Percentiles rank a stretch among this genome's conserved stretches.
Evolutionary conservation across 768 basidiomycete species (phyloP).

Genomic region (Suillus decipiens): DNA sequence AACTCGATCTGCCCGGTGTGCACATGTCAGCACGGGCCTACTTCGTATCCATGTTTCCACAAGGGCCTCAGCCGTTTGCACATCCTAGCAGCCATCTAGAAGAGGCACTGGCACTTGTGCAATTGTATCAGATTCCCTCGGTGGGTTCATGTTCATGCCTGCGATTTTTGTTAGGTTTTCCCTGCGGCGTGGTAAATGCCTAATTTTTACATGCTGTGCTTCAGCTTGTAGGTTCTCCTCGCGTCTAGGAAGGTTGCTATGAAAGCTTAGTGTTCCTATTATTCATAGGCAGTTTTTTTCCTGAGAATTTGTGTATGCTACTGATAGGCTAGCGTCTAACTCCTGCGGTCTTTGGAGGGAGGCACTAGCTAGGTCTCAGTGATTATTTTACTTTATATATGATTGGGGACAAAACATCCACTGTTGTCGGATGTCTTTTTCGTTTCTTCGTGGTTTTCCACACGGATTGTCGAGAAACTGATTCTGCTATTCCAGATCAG

Average conservation of each 20-base stretch:
- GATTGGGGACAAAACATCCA: neutral
- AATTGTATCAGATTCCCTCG: constrained; percentile 45
- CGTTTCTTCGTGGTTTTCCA: neutral
- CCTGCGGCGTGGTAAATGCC: neutral
- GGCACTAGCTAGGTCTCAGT: no score
- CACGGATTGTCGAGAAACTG: constrained; percentile 5
- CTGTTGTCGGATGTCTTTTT: neutral
- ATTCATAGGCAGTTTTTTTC: no score
- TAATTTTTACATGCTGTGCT: neutral
- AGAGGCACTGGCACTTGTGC: constrained; percentile 55
- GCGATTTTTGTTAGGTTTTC: neutral
- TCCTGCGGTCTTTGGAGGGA: neutral
- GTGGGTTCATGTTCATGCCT: constrained; percentile 39
- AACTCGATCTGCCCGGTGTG: constrained; percentile 58
- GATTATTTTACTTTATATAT: neutral
- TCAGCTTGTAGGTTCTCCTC: neutral
- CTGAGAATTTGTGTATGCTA: neutral
- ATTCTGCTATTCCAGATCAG: constrained; percentile 43
- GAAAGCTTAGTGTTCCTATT: neutral
- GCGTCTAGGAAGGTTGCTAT: no score
- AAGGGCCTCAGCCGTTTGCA: constrained; percentile 44
- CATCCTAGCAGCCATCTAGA: constrained; percentile 44
- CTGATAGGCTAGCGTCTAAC: neutral
- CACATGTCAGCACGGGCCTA: constrained; percentile 45
- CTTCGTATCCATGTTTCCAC: constrained; percentile 50